Conservation (phyloP, 768 basidiomycete genomes). For the Mycena pura region DNA sequence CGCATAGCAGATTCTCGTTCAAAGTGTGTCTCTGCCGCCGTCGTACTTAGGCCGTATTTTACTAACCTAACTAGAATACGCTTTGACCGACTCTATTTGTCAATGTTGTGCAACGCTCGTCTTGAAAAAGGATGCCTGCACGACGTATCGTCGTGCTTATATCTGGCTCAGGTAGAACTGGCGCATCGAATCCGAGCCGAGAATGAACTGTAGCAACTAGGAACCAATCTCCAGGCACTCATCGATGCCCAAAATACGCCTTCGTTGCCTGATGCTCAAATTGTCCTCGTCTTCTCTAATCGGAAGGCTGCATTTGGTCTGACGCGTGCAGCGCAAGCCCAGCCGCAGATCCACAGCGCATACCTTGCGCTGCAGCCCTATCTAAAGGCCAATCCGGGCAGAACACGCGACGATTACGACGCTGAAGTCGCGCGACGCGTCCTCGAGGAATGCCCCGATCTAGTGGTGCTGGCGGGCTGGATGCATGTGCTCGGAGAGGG, state of each 20-base stretch:
- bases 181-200: conserved; percentile 18
- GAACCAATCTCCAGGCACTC: conserved; percentile 95
- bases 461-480: conserved; percentile 97
- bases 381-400: conserved; percentile 72
- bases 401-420: conserved; percentile 87
- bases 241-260: conserved; percentile 85
- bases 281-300: conserved; percentile 89
- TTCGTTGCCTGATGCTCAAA: conserved; percentile 71
- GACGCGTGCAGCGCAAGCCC: conserved; percentile 71
- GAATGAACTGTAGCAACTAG: conserved; percentile 47
- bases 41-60: too few species aligned
- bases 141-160: conserved; percentile 51
- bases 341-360: conserved; percentile 81
- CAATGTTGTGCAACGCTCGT: too few species aligned
- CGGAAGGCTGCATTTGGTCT: conserved; percentile 91
- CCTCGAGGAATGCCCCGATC: conserved; percentile 69
- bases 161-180: conserved; percentile 57
- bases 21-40: too few species aligned
- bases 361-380: conserved; percentile 88
- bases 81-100: too few species aligned
- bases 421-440: conserved; percentile 77
- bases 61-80: too few species aligned
- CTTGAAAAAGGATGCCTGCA: too few species aligned
- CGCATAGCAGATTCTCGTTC: too few species aligned
- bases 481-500: conserved; percentile 93